Evolutionary conservation across 1,284 basidiomycete genomes (phyloP), one percentile per base, ranked within the genome.

Genomic region (Kwoniella shivajii): DNA sequence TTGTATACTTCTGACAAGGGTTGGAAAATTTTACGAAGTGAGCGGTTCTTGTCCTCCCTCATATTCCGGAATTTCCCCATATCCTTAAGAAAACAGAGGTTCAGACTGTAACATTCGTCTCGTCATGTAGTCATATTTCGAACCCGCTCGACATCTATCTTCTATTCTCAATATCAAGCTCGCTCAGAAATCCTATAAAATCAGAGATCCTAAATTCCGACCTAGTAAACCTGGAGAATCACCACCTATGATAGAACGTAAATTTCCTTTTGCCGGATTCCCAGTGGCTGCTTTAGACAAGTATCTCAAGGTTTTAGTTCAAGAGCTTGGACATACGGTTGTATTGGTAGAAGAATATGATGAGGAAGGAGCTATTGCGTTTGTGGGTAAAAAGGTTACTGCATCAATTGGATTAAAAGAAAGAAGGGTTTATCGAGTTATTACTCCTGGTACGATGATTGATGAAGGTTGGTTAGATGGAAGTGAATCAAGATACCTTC

Each of bases 11-110:
- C 82, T 97, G 6, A 96, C 92, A 3, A 85, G 91, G 54, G 92
- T 96, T 13, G 93, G 93, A 18, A 88, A 91, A 67, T 97, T 97
- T 76, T 97, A 94, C 74, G 93, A 97, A 83, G 93, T 91, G 72
- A 54, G 78, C n/a, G n/a, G n/a, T 29, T 11, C n/a, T 24, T 14
- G 13, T n/a, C 37, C n/a, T 11, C n/a, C 34, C n/a, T 11, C 11
- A 11, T 11, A 22, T 43, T 43, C 20, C 31, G 6, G 4, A n/a
- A 31, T 51, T 30, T 18, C 41, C 26, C 38, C 29, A 31, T 4
- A 9, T 31, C 29, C 20, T 30, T 34, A 27, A n/a, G 50, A 50
- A 26, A 53, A 41, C 26, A 55, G 42, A 9, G 29, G 0, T 20
- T 46, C 6, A 46, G 18, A 31, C 14, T 46, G n/a, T 31, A n/a